phyloP scores from a whole-genome alignment of 257 asterid species.

The Handroanthus guayacan region DNA sequence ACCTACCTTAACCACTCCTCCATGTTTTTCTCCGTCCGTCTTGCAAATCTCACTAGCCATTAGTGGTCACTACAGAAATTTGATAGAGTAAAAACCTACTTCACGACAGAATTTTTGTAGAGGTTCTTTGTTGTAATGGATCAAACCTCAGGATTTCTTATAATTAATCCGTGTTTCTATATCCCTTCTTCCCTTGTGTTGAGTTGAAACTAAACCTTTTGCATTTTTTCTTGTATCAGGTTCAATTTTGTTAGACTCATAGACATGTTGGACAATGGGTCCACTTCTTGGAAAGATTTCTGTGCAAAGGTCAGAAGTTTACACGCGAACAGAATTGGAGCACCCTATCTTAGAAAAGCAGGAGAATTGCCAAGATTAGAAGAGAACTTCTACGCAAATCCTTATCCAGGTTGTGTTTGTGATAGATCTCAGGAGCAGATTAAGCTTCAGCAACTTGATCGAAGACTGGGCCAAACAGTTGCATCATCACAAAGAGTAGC shows the following conservation, averaged over 20 bases:
- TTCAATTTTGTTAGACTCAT: conserved; percentile 54
- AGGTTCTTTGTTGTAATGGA: too few species aligned
- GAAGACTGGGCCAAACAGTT: conserved; percentile 22
- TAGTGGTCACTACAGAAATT: too few species aligned
- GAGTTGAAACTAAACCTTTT: conserved; percentile 9
- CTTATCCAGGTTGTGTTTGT: conserved; percentile 71
- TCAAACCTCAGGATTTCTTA: too few species aligned
- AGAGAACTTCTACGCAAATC: conserved; percentile 75
- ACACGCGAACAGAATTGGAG: conserved; percentile 62
- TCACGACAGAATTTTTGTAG: too few species aligned
- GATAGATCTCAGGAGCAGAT: conserved; percentile 39
- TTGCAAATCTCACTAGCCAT: too few species aligned
- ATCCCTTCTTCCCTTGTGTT: not conserved
- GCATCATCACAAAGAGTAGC: conserved; percentile 31
- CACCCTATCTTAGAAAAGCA: conserved; percentile 53
- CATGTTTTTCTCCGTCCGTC: too few species aligned
- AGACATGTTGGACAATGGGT: conserved; percentile 54
- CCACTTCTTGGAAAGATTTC: conserved; percentile 54
- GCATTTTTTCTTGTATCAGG: conserved; percentile 43
- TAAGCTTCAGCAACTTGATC: conserved; percentile 31
- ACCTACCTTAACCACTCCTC: too few species aligned
- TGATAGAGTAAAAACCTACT: too few species aligned
- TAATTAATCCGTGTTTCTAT: too few species aligned
- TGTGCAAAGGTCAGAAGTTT: conserved; percentile 49
- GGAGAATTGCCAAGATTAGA: conserved; percentile 56